Evolutionary conservation across 2,329 filamentous ascomycete genomes (phyloP).

Genomic region (Aschersonia sp.): DNA sequence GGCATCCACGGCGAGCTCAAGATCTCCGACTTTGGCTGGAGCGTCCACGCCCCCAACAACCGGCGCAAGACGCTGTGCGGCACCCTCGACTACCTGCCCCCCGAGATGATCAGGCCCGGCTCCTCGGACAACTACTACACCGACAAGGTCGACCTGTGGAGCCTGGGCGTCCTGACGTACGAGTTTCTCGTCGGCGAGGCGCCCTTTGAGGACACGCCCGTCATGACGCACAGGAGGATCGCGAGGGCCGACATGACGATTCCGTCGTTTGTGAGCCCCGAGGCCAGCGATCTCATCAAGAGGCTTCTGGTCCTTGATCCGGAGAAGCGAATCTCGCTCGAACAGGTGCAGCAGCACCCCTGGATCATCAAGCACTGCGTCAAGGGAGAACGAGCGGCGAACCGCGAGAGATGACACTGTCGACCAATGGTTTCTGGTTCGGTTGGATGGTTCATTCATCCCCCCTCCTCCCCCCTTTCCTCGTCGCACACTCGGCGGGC

Average conservation of each 20-base stretch:
- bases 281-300: slow-evolving; percentile 87
- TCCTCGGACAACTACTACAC: slow-evolving; percentile 76
- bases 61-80: slow-evolving; percentile 90
- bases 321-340: slow-evolving; percentile 80
- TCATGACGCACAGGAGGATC: slow-evolving; percentile 90
- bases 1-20: slow-evolving; percentile 97
- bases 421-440: background rate
- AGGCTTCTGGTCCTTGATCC: slow-evolving; percentile 85
- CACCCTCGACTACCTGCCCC: slow-evolving; percentile 91
- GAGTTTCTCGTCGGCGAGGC: slow-evolving; percentile 94
- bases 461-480: too few relatives aligned
- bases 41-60: slow-evolving; percentile 92
- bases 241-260: slow-evolving; percentile 82
- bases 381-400: slow-evolving; percentile 39
- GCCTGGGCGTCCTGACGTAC: slow-evolving; percentile 84
- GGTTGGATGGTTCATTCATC: too few relatives aligned
- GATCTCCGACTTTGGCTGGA: slow-evolving; percentile 97
- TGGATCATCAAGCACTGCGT: slow-evolving; percentile 96
- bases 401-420: slow-evolving; percentile 28
- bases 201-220: slow-evolving; percentile 87
- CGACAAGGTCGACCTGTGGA: slow-evolving; percentile 95
- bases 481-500: too few relatives aligned
- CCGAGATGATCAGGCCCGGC: slow-evolving; percentile 87
- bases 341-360: slow-evolving; percentile 77
- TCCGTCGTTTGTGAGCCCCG: slow-evolving; percentile 76